phyloP scores from a whole-genome alignment of 768 basidiomycete genomes.

The Mycena vulgaris region DNA sequence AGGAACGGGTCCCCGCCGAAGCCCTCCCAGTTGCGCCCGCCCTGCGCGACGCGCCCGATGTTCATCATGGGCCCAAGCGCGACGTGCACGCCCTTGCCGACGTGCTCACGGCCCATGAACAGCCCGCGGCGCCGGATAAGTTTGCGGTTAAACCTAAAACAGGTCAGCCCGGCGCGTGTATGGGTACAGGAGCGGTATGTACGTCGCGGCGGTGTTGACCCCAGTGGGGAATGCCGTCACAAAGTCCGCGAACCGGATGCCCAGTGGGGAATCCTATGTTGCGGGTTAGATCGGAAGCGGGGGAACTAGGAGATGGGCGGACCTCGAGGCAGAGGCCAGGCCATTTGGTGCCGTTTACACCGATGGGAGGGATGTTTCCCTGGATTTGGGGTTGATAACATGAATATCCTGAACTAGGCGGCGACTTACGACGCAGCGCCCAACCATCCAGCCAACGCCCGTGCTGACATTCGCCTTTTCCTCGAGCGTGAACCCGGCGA shows the following conservation, averaged over 20 bases:
- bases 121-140: constrained; percentile 84
- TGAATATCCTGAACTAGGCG: background rate
- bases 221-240: constrained; percentile 89
- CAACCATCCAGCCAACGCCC: constrained; percentile 76
- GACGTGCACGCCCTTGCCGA: constrained; percentile 87
- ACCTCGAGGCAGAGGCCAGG: constrained; percentile 84
- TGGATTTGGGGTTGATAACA: constrained; percentile 31
- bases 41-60: constrained; percentile 82
- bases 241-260: constrained; percentile 82
- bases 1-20: constrained; percentile 94
- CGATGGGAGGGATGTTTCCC: constrained; percentile 73
- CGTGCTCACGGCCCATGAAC: constrained; percentile 88
- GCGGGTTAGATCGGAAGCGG: background rate
- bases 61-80: constrained; percentile 91
- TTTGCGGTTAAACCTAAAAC: constrained; percentile 77
- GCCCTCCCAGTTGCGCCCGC: constrained; percentile 96
- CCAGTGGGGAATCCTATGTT: constrained; percentile 68
- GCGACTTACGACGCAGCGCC: constrained; percentile 74
- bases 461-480: constrained; percentile 78
- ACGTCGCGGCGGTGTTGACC: constrained; percentile 88
- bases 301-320: constrained; percentile 8
- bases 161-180: background rate
- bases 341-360: constrained; percentile 61
- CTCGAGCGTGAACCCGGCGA: constrained; percentile 67
- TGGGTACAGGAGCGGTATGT: constrained; percentile 42